Conservation (phyloP, 2,329 filamentous ascomycete species). For the Exserohilum rostratum region DNA sequence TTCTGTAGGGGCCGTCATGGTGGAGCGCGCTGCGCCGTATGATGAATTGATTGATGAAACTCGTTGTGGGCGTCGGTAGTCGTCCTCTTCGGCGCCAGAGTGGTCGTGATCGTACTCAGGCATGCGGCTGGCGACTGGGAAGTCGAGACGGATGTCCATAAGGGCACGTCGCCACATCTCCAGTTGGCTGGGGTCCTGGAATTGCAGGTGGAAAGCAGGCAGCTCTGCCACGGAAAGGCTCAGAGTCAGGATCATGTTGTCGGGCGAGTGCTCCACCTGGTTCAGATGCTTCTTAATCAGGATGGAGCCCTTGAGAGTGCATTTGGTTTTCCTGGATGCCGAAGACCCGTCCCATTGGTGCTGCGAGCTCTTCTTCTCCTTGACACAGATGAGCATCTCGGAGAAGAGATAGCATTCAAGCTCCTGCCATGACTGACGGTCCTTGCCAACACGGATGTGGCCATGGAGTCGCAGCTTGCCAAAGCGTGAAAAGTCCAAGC, state of each 20-base stretch:
- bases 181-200: constrained; percentile 80
- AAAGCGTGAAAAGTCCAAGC: constrained; percentile 90
- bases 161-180: constrained; percentile 91
- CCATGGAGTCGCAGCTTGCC: constrained; percentile 90
- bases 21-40: constrained; percentile 81
- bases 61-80: constrained; percentile 71
- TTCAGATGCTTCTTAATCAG: constrained; percentile 98
- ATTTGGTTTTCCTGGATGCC: constrained; percentile 70
- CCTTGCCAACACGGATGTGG: constrained; percentile 91
- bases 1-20: constrained; percentile 87
- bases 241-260: constrained; percentile 85
- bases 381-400: constrained; percentile 99
- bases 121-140: constrained; percentile 62
- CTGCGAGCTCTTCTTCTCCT: constrained; percentile 81
- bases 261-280: constrained; percentile 74
- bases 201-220: constrained; percentile 91
- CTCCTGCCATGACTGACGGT: constrained; percentile 96
- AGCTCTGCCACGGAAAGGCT: constrained; percentile 90
- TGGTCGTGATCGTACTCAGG: constrained; percentile 78
- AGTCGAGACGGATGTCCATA: constrained; percentile 77
- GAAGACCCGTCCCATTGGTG: constrained; percentile 69
- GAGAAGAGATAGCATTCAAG: constrained; percentile 95
- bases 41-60: constrained; percentile 85
- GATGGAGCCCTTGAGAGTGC: constrained; percentile 95
- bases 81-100: constrained; percentile 87